phyloP scores from a whole-genome alignment of 1,139 yeast species.

The Geotrichum bryndzae region DNA sequence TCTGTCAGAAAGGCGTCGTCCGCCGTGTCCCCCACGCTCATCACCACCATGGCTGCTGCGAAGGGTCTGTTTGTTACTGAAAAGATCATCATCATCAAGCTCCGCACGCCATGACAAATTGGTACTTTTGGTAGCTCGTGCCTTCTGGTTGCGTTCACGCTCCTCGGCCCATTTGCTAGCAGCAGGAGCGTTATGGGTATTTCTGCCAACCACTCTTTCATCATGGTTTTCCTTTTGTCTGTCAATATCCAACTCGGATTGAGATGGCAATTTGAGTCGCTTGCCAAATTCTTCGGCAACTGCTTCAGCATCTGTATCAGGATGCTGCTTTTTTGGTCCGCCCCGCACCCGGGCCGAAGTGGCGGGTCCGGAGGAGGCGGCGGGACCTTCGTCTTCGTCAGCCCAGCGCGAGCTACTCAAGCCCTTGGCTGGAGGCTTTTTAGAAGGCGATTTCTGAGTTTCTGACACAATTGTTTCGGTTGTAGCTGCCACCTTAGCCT shows the following conservation, averaged over 20 bases:
- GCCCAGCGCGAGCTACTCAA: slow-evolving; percentile 18
- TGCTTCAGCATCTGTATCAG: not conserved
- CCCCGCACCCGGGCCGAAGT: not conserved
- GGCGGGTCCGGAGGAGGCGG: not conserved
- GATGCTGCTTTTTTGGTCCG: not conserved
- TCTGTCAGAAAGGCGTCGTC: not conserved
- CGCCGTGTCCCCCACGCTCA: not conserved
- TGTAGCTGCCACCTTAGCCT: too few species aligned
- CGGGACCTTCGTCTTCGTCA: slow-evolving; percentile 6
- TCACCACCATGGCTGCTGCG: too few species aligned
- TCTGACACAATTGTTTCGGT: not conserved
- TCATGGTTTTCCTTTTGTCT: not conserved
- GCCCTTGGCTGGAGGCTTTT: not conserved
- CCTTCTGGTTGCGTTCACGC: slow-evolving; percentile 3
- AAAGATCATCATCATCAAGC: slow-evolving; percentile 1
- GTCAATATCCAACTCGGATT: not conserved
- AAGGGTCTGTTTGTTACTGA: not conserved
- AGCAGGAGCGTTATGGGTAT: not conserved
- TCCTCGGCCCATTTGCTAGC: slow-evolving; percentile 6
- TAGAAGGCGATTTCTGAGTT: not conserved
- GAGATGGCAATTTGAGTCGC: not conserved
- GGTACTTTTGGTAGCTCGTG: not conserved
- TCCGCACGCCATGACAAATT: not conserved
- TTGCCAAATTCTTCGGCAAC: not conserved
- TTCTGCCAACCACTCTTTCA: not conserved